Percentiles rank a stretch among this genome's conserved stretches.
phyloP scores from a whole-genome alignment of 1,284 basidiomycete genomes.

The Athelia sp. region DNA sequence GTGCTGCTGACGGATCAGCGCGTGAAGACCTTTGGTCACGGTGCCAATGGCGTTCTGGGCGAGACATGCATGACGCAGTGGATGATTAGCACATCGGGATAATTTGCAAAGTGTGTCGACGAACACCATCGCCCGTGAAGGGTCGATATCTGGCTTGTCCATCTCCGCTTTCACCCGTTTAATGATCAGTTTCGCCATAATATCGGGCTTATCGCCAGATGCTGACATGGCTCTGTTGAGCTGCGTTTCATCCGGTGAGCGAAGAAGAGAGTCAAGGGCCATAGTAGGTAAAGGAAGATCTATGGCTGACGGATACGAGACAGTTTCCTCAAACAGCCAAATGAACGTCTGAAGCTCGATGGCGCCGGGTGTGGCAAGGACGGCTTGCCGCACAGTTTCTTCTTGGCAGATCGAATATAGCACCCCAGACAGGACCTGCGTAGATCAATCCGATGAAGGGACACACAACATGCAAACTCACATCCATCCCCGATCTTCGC shows the following conservation, averaged over 20 bases:
- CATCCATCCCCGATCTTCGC: slow-evolving; percentile 20
- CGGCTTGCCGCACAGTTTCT: slow-evolving; percentile 21
- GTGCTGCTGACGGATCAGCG: slow-evolving; percentile 15
- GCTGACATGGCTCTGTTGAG: slow-evolving; percentile 24
- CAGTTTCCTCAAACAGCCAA: slow-evolving; percentile 27
- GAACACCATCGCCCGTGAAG: slow-evolving; percentile 16
- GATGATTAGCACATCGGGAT: slow-evolving; percentile 20
- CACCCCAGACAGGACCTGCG: slow-evolving; percentile 17
- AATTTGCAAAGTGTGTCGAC: slow-evolving; percentile 28
- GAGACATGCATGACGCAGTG: slow-evolving; percentile 28
- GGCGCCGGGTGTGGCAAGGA: slow-evolving; percentile 23
- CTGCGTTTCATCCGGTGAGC: slow-evolving; percentile 11
- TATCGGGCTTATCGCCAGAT: slow-evolving; percentile 19
- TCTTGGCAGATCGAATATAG: slow-evolving; percentile 26
- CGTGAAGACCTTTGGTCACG: slow-evolving; percentile 26
- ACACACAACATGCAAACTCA: not conserved
- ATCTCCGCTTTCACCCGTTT: slow-evolving; percentile 20
- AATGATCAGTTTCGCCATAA: slow-evolving; percentile 24
- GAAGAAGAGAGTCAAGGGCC: slow-evolving; percentile 25
- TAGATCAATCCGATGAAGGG: not conserved
- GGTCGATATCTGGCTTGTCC: slow-evolving; percentile 14
- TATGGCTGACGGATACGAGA: slow-evolving; percentile 13
- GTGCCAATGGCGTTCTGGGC: slow-evolving; percentile 23
- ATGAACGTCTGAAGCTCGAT: slow-evolving; percentile 30
- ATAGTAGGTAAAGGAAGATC: slow-evolving; percentile 24